A percentile compares a stretch with the other conserved stretches of the same genome.
phyloP scores from a whole-genome alignment of 768 basidiomycete species.

The Hericium rajendrae region DNA sequence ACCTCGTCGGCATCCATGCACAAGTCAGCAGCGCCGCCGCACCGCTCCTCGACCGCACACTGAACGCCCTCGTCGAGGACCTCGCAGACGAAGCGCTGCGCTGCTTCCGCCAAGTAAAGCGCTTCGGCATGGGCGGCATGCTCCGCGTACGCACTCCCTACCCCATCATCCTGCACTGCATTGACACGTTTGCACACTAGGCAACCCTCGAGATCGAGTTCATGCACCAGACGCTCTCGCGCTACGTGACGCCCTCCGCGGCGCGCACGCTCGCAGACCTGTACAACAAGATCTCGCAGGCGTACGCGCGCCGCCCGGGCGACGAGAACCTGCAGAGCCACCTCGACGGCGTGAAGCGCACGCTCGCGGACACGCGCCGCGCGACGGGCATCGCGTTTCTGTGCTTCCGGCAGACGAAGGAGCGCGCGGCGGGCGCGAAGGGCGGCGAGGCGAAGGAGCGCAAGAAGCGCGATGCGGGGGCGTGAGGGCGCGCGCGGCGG shows the following conservation, averaged over 20 bases:
- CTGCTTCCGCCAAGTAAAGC: slow-evolving; percentile 81
- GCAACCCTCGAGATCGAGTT: slow-evolving; percentile 99
- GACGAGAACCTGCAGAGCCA: slow-evolving; percentile 82
- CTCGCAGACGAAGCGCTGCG: slow-evolving; percentile 74
- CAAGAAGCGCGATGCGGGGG: slow-evolving; percentile 5
- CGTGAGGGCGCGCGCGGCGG: neutral
- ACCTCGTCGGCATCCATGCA: slow-evolving; percentile 85
- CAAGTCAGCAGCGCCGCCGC: slow-evolving; percentile 79
- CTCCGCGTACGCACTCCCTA: slow-evolving; percentile 57
- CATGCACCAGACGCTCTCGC: slow-evolving; percentile 89
- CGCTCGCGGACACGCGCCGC: slow-evolving; percentile 75
- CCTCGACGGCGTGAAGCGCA: slow-evolving; percentile 87
- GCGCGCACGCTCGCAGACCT: slow-evolving; percentile 82
- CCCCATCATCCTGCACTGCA: neutral
- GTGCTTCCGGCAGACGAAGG: slow-evolving; percentile 77
- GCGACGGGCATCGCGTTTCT: slow-evolving; percentile 92
- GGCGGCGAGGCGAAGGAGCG: slow-evolving; percentile 9
- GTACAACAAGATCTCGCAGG: slow-evolving; percentile 90
- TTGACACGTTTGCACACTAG: slow-evolving; percentile 31
- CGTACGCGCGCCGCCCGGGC: slow-evolving; percentile 77
- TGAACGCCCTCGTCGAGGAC: slow-evolving; percentile 74
- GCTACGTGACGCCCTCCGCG: slow-evolving; percentile 76
- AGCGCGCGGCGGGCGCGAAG: slow-evolving; percentile 16
- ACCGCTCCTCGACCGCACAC: slow-evolving; percentile 68
- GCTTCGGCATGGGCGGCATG: slow-evolving; percentile 99